phyloP scores from a whole-genome alignment of 805 yeast species.

The Kazachstania psychrophila region DNA sequence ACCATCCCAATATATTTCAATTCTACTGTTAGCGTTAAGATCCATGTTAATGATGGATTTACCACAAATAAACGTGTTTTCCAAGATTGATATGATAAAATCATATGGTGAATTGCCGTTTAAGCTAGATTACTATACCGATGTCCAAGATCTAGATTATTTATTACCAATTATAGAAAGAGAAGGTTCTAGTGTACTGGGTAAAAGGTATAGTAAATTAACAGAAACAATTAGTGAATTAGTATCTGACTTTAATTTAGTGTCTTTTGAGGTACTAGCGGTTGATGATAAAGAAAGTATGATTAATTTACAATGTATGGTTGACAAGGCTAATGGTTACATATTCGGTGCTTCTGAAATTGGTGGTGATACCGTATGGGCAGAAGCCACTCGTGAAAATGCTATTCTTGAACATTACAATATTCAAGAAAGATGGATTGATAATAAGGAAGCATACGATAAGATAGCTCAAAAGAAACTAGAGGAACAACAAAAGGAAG shows the following conservation, averaged over 20 bases:
- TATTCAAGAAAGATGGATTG: constrained; percentile 94
- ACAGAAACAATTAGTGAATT: constrained; percentile 74
- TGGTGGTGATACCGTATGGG: constrained; percentile 97
- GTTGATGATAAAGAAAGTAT: constrained; percentile 88
- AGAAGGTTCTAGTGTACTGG: constrained; percentile 60
- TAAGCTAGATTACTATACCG: constrained; percentile 76
- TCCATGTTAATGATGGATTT: constrained; percentile 88
- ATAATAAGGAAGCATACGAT: constrained; percentile 70
- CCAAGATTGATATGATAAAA: constrained; percentile 76
- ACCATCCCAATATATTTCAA: constrained; percentile 83
- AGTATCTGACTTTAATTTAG: constrained; percentile 78
- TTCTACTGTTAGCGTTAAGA: constrained; percentile 68
- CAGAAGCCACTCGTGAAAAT: constrained; percentile 85
- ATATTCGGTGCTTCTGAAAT: constrained; percentile 86
- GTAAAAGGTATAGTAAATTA: constrained; percentile 52
- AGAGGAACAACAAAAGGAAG: constrained; percentile 34
- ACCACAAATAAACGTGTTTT: constrained; percentile 87
- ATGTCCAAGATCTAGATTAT: constrained; percentile 73
- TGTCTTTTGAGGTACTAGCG: constrained; percentile 79
- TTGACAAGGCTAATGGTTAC: constrained; percentile 92
- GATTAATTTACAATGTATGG: constrained; percentile 66
- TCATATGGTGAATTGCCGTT: constrained; percentile 78
- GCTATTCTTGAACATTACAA: constrained; percentile 49
- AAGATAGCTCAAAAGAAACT: constrained; percentile 43
- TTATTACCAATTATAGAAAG: constrained; percentile 59